Conservation (phyloP, 345 rosid species). For the Pistacia vera region DNA sequence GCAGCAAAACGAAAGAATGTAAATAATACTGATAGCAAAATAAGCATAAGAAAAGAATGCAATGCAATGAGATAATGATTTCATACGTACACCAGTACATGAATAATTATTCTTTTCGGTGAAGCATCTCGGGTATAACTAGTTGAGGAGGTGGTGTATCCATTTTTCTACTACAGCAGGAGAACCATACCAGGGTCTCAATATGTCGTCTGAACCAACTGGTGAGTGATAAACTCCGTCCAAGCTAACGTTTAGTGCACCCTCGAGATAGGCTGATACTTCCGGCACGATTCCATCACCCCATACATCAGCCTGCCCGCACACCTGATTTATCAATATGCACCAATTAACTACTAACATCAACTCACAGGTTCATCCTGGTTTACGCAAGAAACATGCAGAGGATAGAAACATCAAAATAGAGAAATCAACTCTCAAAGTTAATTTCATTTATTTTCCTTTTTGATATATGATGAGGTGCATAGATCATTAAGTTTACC, state of each 20-base stretch:
- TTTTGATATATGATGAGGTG: not conserved
- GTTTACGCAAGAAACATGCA: not conserved
- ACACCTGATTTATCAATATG: conserved; percentile 44
- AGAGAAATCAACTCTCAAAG: not conserved
- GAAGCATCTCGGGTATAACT: conserved; percentile 17
- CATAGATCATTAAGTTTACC: too few relatives aligned
- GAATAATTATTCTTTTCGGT: not conserved
- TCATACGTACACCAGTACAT: not conserved
- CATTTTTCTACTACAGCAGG: conserved; percentile 67
- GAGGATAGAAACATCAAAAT: not conserved
- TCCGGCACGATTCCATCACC: conserved; percentile 98
- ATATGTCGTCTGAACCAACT: conserved; percentile 72
- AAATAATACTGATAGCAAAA: too few relatives aligned
- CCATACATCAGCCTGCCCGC: conserved; percentile 92
- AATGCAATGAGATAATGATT: not conserved
- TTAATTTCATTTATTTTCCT: not conserved
- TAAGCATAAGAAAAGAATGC: too few relatives aligned
- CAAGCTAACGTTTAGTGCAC: conserved; percentile 76
- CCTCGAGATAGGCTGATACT: conserved; percentile 78
- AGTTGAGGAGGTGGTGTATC: conserved; percentile 74
- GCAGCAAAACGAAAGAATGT: not conserved
- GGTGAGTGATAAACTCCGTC: conserved; percentile 93
- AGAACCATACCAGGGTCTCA: conserved; percentile 93
- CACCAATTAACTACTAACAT: not conserved
- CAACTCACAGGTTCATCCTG: not conserved